Conservation (phyloP, 139 green algal species). For the Tetradesmus obliquus region DNA sequence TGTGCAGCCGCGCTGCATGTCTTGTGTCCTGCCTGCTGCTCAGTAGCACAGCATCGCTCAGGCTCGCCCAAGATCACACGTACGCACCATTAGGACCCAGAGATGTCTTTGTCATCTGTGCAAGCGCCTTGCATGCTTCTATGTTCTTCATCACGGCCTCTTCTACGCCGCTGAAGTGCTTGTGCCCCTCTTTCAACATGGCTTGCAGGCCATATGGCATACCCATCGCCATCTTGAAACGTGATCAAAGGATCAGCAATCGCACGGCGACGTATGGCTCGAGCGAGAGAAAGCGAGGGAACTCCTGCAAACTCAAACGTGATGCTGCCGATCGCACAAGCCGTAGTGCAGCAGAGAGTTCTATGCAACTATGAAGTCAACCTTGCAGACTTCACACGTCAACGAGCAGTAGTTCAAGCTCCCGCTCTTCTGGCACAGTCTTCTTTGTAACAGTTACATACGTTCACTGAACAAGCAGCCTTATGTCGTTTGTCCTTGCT, state of each 20-base stretch:
- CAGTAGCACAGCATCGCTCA: neutral
- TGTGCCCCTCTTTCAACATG: slow-evolving; percentile 99
- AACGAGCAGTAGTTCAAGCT: neutral
- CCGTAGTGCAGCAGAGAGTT: neutral
- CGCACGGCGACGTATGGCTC: neutral
- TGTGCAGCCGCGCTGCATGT: neutral
- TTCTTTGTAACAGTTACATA: neutral
- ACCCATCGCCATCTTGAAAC: slow-evolving; percentile 52
- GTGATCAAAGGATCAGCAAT: neutral
- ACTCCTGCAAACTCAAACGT: neutral
- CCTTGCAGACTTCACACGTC: neutral
- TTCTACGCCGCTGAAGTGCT: slow-evolving; percentile 95
- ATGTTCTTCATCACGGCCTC: slow-evolving; percentile 99
- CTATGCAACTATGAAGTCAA: neutral
- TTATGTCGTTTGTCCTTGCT: neutral
- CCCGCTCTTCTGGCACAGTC: slow-evolving; percentile 1
- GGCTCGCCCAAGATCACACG: neutral
- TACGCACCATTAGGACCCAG: slow-evolving; percentile 95
- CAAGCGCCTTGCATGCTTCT: slow-evolving; percentile 96
- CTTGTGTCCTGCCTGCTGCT: neutral
- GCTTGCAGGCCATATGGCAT: slow-evolving; percentile 92
- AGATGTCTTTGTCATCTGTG: slow-evolving; percentile 92
- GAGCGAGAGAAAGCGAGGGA: neutral
- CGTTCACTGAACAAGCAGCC: neutral
- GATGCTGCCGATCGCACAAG: neutral